Percentiles rank a stretch among this genome's conserved stretches.
These are phyloP conservation scores for Backusella macrospora DNA, from an alignment of 192 early-diverging fungal species.

Conservation along the genomic window DNA sequence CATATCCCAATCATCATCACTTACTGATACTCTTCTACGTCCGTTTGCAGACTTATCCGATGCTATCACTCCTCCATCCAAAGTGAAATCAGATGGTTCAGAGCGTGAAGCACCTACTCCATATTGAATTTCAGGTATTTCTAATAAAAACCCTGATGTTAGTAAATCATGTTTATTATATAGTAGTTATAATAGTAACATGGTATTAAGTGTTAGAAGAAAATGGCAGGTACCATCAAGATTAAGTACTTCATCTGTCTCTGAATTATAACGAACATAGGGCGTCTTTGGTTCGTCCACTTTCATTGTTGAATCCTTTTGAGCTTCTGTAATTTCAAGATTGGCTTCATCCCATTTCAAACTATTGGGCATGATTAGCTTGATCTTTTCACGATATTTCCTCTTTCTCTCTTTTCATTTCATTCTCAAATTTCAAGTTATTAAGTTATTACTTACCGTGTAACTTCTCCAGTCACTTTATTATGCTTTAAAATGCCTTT, in stretches of 20 bases:
- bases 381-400: background rate
- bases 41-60: conserved; percentile 34
- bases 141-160: background rate
- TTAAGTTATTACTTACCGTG: conserved; percentile 17
- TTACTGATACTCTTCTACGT: conserved; percentile 34
- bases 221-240: conserved; percentile 16
- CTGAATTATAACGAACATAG: conserved; percentile 85
- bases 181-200: background rate
- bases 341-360: conserved; percentile 97
- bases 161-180: background rate
- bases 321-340: conserved; percentile 83
- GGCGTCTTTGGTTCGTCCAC: conserved; percentile 96
- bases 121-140: conserved; percentile 23
- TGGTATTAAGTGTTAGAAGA: no score
- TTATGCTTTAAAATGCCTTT: conserved; percentile 41
- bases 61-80: conserved; percentile 34
- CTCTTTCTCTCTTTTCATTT: no score
- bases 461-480: background rate
- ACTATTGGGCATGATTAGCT: conserved; percentile 37
- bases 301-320: conserved; percentile 95
- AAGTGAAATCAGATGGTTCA: conserved; percentile 33
- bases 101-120: conserved; percentile 2
- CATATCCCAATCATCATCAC: conserved; percentile 61
- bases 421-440: no score
- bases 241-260: conserved; percentile 70